Conservation (phyloP, 2,329 filamentous ascomycete species). For the Curvularia verruculosa region DNA sequence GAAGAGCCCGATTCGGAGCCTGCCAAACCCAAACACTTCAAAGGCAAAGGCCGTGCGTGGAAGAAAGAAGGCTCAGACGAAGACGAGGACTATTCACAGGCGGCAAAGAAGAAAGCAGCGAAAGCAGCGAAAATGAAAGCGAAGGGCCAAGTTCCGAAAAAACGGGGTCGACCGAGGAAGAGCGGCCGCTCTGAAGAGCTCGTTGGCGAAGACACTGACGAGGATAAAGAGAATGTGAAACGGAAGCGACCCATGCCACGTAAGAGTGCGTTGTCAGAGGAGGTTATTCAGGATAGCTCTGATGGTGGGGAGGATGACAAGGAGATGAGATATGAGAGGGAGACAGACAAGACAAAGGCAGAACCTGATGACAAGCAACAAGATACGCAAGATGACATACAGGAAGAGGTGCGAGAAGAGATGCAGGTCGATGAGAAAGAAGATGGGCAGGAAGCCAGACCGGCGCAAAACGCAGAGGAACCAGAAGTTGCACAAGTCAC, state of each 20-base stretch:
- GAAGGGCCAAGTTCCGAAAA: conserved; percentile 23
- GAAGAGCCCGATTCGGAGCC: conserved; percentile 19
- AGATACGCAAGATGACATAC: background rate
- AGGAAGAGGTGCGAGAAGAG: background rate
- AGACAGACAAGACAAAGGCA: background rate
- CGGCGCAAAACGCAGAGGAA: background rate
- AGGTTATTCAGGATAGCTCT: conserved; percentile 26
- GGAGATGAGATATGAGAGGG: background rate
- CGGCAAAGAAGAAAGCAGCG: conserved; percentile 30
- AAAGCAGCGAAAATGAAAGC: conserved; percentile 23
- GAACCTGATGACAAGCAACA: background rate
- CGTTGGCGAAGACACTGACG: conserved; percentile 22
- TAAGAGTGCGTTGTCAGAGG: conserved; percentile 28
- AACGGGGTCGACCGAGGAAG: conserved; percentile 31
- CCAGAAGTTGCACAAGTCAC: background rate
- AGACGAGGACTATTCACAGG: conserved; percentile 36
- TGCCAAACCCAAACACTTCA: conserved; percentile 35
- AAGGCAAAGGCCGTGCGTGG: conserved; percentile 42
- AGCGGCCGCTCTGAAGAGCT: conserved; percentile 26
- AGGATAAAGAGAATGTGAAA: conserved; percentile 16
- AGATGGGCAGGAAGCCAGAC: background rate
- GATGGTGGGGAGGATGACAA: conserved; percentile 5
- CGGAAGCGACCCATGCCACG: conserved; percentile 21
- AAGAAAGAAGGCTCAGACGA: conserved; percentile 42
- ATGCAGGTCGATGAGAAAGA: background rate